Percentiles rank a stretch among this genome's conserved stretches.
phyloP scores from a whole-genome alignment of 495 filamentous ascomycete species.

The Penicillium egyptiacum region DNA sequence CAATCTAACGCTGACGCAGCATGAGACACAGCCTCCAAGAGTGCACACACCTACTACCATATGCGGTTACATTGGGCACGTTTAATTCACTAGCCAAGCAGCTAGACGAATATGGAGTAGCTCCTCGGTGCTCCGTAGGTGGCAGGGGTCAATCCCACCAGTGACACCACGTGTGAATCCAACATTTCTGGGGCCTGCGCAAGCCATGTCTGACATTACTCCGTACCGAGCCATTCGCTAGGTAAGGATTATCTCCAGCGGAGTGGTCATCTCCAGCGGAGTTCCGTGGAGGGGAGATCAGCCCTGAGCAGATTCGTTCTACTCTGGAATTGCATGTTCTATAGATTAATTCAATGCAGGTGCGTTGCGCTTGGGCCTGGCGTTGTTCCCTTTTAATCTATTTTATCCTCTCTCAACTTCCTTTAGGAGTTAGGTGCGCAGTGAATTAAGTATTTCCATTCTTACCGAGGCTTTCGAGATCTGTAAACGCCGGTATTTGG shows the following conservation, averaged over 20 bases:
- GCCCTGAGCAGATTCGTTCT: background rate
- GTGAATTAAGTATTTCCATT: too few relatives aligned
- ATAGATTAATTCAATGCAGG: background rate
- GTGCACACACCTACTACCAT: slow-evolving; percentile 4
- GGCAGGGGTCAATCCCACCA: background rate
- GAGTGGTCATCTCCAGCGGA: background rate
- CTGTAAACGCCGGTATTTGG: background rate
- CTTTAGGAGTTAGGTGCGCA: background rate
- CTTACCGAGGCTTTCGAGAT: background rate
- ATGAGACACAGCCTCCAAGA: background rate
- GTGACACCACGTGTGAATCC: background rate
- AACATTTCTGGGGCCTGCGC: background rate
- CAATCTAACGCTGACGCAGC: slow-evolving; percentile 11
- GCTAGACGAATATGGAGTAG: background rate
- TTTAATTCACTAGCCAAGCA: background rate
- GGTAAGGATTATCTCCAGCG: background rate
- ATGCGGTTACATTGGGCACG: background rate
- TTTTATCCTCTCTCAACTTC: background rate
- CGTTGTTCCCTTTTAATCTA: background rate
- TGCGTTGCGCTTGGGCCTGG: slow-evolving; percentile 1
- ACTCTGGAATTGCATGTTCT: background rate
- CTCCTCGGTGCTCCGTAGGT: background rate
- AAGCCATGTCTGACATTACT: background rate
- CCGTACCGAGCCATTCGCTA: background rate
- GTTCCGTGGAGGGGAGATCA: background rate